Evolutionary conservation across 805 yeast genomes (phyloP).

Genomic region (Saturnispora serradocipensis): DNA sequence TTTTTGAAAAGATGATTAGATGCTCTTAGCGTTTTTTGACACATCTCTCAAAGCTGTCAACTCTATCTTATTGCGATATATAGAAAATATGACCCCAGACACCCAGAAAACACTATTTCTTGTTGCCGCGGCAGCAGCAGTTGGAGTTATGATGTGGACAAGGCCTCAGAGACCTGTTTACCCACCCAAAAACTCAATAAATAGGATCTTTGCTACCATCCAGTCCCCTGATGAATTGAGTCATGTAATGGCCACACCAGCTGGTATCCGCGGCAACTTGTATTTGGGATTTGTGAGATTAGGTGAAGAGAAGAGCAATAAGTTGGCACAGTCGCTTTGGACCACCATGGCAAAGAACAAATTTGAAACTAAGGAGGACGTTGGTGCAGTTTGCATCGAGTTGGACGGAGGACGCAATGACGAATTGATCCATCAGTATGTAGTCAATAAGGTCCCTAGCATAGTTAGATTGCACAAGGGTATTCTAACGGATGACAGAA

Average conservation of each 20-base stretch:
- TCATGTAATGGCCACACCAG: constrained; percentile 28
- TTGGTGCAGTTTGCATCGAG: constrained; percentile 13
- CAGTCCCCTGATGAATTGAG: constrained; percentile 53
- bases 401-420: constrained; percentile 29
- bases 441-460: constrained; percentile 48
- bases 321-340: constrained; percentile 53
- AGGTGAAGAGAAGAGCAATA: constrained; percentile 55
- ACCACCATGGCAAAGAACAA: constrained; percentile 60
- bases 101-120: constrained; percentile 1
- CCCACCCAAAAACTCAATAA: constrained; percentile 28
- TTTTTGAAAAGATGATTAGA: neutral
- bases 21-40: neutral
- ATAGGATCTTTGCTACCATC: constrained; percentile 43
- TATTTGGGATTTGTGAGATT: constrained; percentile 43
- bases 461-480: constrained; percentile 61
- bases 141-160: neutral
- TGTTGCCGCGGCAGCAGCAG: constrained; percentile 3
- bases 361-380: constrained; percentile 48
- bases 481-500: constrained; percentile 36
- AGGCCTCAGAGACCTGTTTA: constrained; percentile 13
- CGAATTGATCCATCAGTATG: constrained; percentile 49
- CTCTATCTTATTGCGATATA: neutral
- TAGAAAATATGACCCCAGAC: neutral
- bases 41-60: neutral
- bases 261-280: constrained; percentile 7